Conservation (phyloP, 208 protist genomes). For the Leishmania major region DNA sequence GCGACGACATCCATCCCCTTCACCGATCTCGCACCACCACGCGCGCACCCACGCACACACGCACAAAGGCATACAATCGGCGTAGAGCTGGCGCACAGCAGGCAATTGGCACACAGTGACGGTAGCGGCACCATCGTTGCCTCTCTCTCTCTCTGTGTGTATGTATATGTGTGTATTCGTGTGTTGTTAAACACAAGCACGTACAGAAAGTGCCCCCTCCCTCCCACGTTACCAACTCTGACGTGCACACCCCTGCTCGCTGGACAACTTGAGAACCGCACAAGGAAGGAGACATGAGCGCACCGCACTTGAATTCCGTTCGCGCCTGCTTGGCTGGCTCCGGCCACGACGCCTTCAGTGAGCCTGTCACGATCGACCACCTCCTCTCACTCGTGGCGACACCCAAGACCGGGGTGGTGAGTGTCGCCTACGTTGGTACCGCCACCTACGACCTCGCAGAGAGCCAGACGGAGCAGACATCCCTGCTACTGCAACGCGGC, state of each 20-base stretch:
- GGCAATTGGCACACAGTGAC: neutral
- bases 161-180: neutral
- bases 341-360: conserved; percentile 53
- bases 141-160: neutral
- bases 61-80: neutral
- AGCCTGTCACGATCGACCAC: conserved; percentile 49
- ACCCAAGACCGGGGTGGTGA: conserved; percentile 32
- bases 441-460: conserved; percentile 85
- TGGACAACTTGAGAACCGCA: neutral
- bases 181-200: neutral
- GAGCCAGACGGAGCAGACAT: conserved; percentile 40
- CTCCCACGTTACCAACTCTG: neutral
- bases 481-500: conserved; percentile 47
- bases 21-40: neutral
- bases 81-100: neutral
- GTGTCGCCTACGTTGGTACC: conserved; percentile 86
- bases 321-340: conserved; percentile 76
- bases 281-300: neutral
- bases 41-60: neutral
- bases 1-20: neutral
- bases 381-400: conserved; percentile 54
- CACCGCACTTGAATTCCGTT: conserved; percentile 34
- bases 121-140: neutral
- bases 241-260: neutral
- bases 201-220: neutral